A percentile compares a stretch with the other conserved stretches of the same genome.
These are phyloP conservation scores for Aspergillus brunneoviolaceus DNA, from an alignment of 2,329 filamentous ascomycete species.

Conservation along the genomic window DNA sequence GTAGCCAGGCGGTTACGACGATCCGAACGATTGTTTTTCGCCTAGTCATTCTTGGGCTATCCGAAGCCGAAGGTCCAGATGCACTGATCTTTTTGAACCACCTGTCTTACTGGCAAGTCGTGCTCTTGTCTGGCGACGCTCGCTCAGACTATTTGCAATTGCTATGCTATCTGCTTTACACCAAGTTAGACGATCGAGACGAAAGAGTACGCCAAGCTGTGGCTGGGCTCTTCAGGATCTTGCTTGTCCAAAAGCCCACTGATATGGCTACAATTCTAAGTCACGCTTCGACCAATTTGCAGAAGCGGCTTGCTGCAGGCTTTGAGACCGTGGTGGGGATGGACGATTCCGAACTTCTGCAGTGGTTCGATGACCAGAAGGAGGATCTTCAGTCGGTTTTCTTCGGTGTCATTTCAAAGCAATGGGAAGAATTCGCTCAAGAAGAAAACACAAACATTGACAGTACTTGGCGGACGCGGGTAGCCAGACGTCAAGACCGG, in stretches of 20 bases:
- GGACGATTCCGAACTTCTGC: conserved; percentile 83
- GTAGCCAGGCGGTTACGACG: conserved; percentile 74
- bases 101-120: conserved; percentile 92
- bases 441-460: conserved; percentile 78
- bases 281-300: conserved; percentile 68
- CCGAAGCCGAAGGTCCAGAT: conserved; percentile 73
- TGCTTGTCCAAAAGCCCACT: conserved; percentile 88
- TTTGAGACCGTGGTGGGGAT: conserved; percentile 84
- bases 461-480: conserved; percentile 68
- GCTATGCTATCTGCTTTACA: conserved; percentile 90
- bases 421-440: conserved; percentile 85
- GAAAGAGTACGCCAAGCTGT: conserved; percentile 69
- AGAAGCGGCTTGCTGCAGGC: conserved; percentile 68
- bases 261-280: conserved; percentile 74
- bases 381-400: conserved; percentile 78
- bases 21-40: conserved; percentile 77
- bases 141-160: conserved; percentile 82
- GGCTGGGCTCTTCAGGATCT: conserved; percentile 83
- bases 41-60: conserved; percentile 75
- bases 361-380: conserved; percentile 83
- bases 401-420: conserved; percentile 73
- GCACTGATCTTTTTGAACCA: conserved; percentile 74
- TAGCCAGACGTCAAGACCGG: conserved; percentile 76
- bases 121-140: conserved; percentile 74
- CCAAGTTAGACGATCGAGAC: conserved; percentile 73